phyloP scores from a whole-genome alignment of 2,329 filamentous ascomycete species.

The Talaromyces sp. region DNA sequence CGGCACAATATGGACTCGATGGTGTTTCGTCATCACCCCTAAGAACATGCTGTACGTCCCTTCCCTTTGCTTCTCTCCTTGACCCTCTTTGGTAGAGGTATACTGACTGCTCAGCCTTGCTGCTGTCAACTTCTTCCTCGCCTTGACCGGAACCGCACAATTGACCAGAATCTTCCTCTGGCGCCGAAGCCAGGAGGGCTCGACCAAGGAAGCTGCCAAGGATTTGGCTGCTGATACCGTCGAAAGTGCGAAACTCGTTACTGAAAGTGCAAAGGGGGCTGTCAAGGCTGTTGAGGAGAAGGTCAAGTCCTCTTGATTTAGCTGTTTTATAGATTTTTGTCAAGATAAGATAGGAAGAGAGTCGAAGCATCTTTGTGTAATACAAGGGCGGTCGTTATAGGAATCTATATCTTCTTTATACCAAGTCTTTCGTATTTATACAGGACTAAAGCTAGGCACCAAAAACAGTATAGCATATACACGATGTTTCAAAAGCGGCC shows the following conservation, averaged over 20 bases:
- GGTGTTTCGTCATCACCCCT: constrained; percentile 96
- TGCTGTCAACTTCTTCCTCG: constrained; percentile 97
- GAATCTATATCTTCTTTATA: neutral
- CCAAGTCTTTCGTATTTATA: neutral
- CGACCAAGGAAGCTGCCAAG: constrained; percentile 37
- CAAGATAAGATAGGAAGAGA: neutral
- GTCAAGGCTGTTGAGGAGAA: constrained; percentile 15
- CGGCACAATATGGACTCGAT: constrained; percentile 95
- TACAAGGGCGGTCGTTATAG: neutral
- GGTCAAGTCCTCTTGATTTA: constrained; percentile 14
- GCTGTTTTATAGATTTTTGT: neutral
- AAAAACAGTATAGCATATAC: neutral
- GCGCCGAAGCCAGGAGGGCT: constrained; percentile 54
- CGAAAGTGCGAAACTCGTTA: constrained; percentile 10
- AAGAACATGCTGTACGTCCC: constrained; percentile 74
- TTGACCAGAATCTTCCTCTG: constrained; percentile 70
- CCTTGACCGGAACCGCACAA: constrained; percentile 80
- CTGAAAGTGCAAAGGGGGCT: neutral
- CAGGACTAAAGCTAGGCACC: neutral
- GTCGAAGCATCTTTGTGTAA: neutral
- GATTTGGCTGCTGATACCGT: constrained; percentile 27
- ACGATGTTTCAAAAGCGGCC: neutral
- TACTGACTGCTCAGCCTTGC: constrained; percentile 60
- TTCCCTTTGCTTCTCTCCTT: neutral
- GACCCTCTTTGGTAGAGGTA: neutral